phyloP scores from a whole-genome alignment of 2,329 filamentous ascomycete species.

The Alternaria sp. region DNA sequence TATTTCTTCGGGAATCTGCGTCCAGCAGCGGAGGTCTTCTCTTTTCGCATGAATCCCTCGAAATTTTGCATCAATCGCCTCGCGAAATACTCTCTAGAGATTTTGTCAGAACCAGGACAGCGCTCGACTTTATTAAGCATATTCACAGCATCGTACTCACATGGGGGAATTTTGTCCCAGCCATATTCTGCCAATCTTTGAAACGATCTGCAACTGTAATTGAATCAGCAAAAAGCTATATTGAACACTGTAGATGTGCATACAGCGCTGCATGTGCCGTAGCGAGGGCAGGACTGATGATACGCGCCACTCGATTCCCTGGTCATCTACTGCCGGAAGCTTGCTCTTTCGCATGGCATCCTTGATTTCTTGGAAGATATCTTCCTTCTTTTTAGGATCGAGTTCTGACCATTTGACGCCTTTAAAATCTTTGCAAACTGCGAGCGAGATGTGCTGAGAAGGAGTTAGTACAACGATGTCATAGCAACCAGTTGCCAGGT shows the following conservation, averaged over 20 bases:
- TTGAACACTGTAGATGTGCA: background rate
- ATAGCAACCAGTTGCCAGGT: background rate
- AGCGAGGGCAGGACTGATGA: constrained; percentile 13
- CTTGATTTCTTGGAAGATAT: background rate
- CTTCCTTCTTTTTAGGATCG: background rate
- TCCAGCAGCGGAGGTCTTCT: constrained; percentile 9
- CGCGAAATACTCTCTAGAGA: background rate
- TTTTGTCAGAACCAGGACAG: background rate
- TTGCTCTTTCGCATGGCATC: background rate
- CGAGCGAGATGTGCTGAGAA: constrained; percentile 8
- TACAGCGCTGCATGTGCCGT: constrained; percentile 8
- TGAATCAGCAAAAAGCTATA: background rate
- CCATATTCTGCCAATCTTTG: background rate
- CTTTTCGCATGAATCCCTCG: background rate
- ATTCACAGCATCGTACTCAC: background rate
- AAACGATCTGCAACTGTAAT: background rate
- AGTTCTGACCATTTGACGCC: constrained; percentile 4
- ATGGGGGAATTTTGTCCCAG: background rate
- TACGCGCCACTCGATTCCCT: constrained; percentile 9
- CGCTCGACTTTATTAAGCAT: background rate
- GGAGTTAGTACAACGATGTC: background rate
- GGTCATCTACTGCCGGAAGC: constrained; percentile 2
- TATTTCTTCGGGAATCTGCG: constrained; percentile 8
- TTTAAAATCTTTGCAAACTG: constrained; percentile 8
- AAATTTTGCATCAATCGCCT: constrained; percentile 6